phyloP scores from a whole-genome alignment of 805 yeast species.

The Ogataea paradorogensis region DNA sequence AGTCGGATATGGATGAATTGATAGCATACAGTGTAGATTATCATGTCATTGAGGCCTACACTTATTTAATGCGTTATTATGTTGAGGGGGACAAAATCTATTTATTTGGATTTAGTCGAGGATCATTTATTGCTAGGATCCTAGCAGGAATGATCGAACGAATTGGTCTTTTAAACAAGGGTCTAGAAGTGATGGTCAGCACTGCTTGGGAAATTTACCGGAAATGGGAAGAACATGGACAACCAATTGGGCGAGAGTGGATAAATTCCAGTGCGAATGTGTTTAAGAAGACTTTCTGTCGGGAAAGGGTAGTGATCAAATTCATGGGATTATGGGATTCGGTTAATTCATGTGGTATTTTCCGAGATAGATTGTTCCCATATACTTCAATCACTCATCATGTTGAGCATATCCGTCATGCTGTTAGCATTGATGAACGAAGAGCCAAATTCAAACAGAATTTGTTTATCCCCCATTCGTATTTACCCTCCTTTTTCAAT shows the following conservation, averaged over 20 bases:
- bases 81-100: conserved; percentile 48
- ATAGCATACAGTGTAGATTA: conserved; percentile 53
- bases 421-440: conserved; percentile 65
- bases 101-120: conserved; percentile 60
- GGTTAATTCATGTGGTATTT: conserved; percentile 61
- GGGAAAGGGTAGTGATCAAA: conserved; percentile 41
- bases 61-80: conserved; percentile 48
- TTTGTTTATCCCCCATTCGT: conserved; percentile 44
- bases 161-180: conserved; percentile 56
- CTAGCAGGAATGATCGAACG: conserved; percentile 63
- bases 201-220: conserved; percentile 64
- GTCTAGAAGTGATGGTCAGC: conserved; percentile 52
- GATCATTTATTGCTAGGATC: conserved; percentile 64
- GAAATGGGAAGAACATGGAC: conserved; percentile 60
- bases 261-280: conserved; percentile 48
- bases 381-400: conserved; percentile 47
- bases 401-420: conserved; percentile 63
- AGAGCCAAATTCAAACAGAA: conserved; percentile 61
- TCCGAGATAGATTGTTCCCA: conserved; percentile 58
- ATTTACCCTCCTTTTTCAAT: conserved; percentile 27
- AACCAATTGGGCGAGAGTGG: conserved; percentile 39
- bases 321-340: conserved; percentile 72
- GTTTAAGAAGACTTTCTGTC: conserved; percentile 53
- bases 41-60: conserved; percentile 59
- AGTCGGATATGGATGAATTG: conserved; percentile 27